Evolutionary conservation across 257 asterid species (phyloP).

Genomic region (Plectranthus barbatus): DNA sequence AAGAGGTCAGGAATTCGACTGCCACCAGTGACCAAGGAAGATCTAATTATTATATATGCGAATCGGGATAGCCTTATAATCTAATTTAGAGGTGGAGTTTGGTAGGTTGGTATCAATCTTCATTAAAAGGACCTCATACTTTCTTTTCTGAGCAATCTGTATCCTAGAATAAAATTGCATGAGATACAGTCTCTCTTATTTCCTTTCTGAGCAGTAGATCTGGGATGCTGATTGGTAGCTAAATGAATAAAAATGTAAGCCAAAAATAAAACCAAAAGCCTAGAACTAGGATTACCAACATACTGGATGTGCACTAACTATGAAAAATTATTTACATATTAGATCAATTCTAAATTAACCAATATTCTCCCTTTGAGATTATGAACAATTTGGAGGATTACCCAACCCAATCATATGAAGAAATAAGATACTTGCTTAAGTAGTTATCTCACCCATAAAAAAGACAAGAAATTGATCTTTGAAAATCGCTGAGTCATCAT

Average conservation of each 20-base stretch:
- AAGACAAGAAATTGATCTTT: background rate
- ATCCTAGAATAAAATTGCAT: background rate
- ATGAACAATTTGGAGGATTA: background rate
- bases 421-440: background rate
- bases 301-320: background rate
- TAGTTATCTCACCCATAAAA: background rate
- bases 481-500: background rate
- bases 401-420: background rate
- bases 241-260: background rate
- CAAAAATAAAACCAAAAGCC: too few species aligned
- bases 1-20: background rate
- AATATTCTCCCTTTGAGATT: background rate
- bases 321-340: background rate
- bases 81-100: background rate
- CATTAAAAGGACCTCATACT: background rate
- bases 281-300: background rate
- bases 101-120: background rate
- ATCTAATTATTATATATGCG: background rate
- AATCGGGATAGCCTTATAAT: background rate
- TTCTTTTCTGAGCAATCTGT: too few species aligned
- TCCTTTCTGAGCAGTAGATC: background rate
- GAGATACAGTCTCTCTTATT: background rate
- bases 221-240: background rate
- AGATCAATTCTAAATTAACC: background rate
- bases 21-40: background rate